Evolutionary conservation across 495 filamentous ascomycete species (phyloP).

Genomic region (Daldinia bambusicola): DNA sequence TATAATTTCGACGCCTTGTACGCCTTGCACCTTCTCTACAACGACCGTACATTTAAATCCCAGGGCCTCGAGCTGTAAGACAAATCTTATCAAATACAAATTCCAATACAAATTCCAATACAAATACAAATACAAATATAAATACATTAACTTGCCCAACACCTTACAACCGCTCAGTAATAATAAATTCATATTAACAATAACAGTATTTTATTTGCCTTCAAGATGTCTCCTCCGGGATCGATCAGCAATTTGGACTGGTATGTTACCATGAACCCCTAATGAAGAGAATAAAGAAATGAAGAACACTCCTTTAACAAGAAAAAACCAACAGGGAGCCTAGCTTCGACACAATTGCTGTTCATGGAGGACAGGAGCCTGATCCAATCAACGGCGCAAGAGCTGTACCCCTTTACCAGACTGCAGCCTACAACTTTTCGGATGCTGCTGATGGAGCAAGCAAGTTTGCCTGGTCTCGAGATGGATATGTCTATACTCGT

Average conservation of each 20-base stretch:
- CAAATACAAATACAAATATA: too few species aligned
- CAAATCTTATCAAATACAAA: background rate
- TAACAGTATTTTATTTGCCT: constrained; percentile 7
- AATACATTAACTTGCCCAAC: constrained; percentile 2
- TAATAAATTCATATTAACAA: background rate
- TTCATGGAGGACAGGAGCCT: constrained; percentile 56
- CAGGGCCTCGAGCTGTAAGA: constrained; percentile 29
- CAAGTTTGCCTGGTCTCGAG: constrained; percentile 56
- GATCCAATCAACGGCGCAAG: constrained; percentile 56
- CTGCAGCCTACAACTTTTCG: constrained; percentile 56
- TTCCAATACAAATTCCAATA: too few species aligned
- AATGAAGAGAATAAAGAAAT: constrained; percentile 8
- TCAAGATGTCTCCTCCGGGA: constrained; percentile 46
- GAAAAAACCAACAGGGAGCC: constrained; percentile 44
- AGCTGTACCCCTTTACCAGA: constrained; percentile 55
- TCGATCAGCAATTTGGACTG: constrained; percentile 49
- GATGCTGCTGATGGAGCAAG: constrained; percentile 56
- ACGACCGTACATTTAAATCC: constrained; percentile 33
- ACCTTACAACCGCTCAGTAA: background rate
- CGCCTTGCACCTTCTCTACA: constrained; percentile 1
- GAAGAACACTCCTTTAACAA: constrained; percentile 32
- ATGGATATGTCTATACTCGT: constrained; percentile 57
- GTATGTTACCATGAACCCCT: constrained; percentile 34
- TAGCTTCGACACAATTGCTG: constrained; percentile 53
- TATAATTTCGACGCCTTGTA: background rate